A percentile compares a stretch with the other conserved stretches of the same genome.
Evolutionary conservation across 768 basidiomycete species (phyloP).

Genomic region (Xanthoconium stramineum): DNA sequence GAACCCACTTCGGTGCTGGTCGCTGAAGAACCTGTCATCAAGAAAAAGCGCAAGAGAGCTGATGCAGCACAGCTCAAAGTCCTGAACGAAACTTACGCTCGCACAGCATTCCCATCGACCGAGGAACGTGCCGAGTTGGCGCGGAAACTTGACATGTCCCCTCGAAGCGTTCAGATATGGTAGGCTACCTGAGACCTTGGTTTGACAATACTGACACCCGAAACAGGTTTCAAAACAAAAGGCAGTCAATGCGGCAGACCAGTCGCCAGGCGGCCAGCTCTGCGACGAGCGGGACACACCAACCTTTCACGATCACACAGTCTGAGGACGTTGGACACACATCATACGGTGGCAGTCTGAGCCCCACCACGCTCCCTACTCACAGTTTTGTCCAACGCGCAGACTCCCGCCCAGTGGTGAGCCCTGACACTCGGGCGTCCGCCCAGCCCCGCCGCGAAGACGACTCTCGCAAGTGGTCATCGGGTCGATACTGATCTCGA

Average conservation of each 20-base stretch:
- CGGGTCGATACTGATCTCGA: constrained; percentile 43
- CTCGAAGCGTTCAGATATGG: constrained; percentile 87
- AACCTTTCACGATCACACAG: constrained; percentile 44
- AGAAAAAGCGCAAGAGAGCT: constrained; percentile 86
- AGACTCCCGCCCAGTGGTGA: constrained; percentile 37
- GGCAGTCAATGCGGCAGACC: constrained; percentile 79
- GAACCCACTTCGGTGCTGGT: constrained; percentile 35
- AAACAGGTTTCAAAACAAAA: constrained; percentile 82
- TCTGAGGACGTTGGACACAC: constrained; percentile 31
- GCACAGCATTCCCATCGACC: constrained; percentile 85
- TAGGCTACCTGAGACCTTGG: constrained; percentile 32
- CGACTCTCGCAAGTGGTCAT: constrained; percentile 51
- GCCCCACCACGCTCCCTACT: constrained; percentile 28
- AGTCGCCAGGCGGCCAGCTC: constrained; percentile 58
- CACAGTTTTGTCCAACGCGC: constrained; percentile 40
- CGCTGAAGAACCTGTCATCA: constrained; percentile 66
- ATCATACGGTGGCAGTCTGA: constrained; percentile 35
- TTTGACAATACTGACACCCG: constrained; percentile 19
- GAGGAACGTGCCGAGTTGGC: constrained; percentile 80
- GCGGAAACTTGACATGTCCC: constrained; percentile 76
- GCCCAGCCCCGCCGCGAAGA: constrained; percentile 42
- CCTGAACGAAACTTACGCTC: constrained; percentile 73
- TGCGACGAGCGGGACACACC: constrained; percentile 43
- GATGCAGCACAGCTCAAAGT: constrained; percentile 77
- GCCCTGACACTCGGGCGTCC: constrained; percentile 27